Conservation (phyloP, 2,329 filamentous ascomycete species). For the Beauveria varroae region DNA sequence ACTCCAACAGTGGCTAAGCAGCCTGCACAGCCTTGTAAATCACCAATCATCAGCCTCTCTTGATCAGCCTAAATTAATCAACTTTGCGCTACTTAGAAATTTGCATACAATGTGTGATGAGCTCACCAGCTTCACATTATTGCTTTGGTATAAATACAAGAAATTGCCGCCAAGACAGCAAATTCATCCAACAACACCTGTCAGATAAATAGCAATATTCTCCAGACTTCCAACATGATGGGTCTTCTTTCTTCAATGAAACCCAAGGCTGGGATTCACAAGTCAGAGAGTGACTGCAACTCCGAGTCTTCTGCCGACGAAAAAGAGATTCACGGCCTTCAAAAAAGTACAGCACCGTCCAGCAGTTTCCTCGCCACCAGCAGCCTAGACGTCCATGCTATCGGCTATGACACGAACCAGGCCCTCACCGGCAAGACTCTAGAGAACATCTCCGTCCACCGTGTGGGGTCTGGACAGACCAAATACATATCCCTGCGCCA, state of each 20-base stretch:
- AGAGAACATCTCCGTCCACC: conserved; percentile 11
- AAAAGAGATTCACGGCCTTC: not conserved
- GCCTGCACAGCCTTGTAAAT: not conserved
- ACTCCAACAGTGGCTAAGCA: not conserved
- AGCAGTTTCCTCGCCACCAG: conserved; percentile 7
- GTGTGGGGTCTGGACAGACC: not conserved
- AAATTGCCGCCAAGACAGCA: not conserved
- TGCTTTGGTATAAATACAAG: not conserved
- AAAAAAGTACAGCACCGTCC: not conserved
- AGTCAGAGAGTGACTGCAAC: not conserved
- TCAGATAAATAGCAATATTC: not conserved
- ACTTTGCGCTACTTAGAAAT: not conserved
- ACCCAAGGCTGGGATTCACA: not conserved
- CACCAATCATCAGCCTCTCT: not conserved
- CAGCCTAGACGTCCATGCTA: conserved; percentile 6
- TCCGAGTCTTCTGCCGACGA: not conserved
- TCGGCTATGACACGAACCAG: conserved; percentile 10
- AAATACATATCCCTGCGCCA: conserved; percentile 17
- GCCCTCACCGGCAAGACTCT: conserved; percentile 7
- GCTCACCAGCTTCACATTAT: not conserved
- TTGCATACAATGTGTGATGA: not conserved
- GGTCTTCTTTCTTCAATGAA: not conserved
- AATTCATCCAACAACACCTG: not conserved
- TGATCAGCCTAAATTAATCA: not conserved
- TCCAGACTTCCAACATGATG: not conserved